Evolutionary conservation across 2,329 filamentous ascomycete genomes (phyloP), one percentile per base, ranked within the genome.

Genomic region (Trichoderma harzianum): DNA sequence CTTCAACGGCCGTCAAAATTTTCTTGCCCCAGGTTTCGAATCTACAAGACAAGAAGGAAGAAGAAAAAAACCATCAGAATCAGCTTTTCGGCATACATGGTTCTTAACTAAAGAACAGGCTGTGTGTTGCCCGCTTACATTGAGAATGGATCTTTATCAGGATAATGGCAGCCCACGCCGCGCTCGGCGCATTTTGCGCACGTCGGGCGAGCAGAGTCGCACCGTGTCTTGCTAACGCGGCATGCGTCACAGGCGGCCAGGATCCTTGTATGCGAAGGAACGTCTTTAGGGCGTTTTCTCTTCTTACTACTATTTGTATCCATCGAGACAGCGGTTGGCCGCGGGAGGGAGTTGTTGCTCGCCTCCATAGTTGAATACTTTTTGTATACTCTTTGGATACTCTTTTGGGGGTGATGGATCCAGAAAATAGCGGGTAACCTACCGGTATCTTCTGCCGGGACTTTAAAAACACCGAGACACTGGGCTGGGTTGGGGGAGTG

Each of bases 21-120:
- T 66, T 66, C 30, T 66, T 66, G 63, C 63, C 63, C 63, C 63
- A 66, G 30, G 47, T 66, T n/a, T 66, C 63, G 63, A 66, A 66
- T 66, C 63, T 66, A 26, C 12, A 36, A n/a, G 21, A 8, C 7
- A 10, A 51, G 10, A 51, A 30, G 43, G 10, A 53, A 43, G 11
- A 18, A 3, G 3, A 2, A 14, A 3, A 4, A 30, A 11, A 2
- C 4, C 4, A 51, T 51, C 43, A 51, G 10, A n/a, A 51, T 51
- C 43, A 51, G 43, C 43, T 21, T 12, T 51, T 51, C 16, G n/a
- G 12, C n/a, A 43, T 43, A 18, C 36, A 43, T 43, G 43, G n/a
- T 12, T 36, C 34, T 36, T 36, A 36, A 36, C 34, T 36, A 53
- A 14, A 24, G 7, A 26, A 7, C 18, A 21, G 61, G 28, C 26